These are phyloP conservation scores for Orychophragmus violaceus DNA, from an alignment of 345 rosid genomes.

Conservation along the genomic window DNA sequence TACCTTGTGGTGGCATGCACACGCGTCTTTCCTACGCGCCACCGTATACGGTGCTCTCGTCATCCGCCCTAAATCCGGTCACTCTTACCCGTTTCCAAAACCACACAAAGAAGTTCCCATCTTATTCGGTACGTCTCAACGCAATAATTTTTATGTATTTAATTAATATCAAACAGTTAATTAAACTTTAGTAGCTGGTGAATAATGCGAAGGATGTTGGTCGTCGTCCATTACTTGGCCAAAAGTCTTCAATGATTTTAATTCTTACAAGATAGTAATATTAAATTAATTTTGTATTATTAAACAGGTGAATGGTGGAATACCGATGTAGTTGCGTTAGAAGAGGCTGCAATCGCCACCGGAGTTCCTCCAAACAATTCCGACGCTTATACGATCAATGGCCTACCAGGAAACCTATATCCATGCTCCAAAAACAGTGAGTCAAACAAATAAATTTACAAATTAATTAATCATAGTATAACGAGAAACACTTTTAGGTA, in stretches of 20 bases:
- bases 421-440: constrained; percentile 63
- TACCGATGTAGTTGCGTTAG: constrained; percentile 58
- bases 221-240: not conserved
- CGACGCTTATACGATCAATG: constrained; percentile 83
- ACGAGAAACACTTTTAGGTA: not conserved
- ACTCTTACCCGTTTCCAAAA: constrained; percentile 70
- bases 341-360: constrained; percentile 42
- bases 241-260: not conserved
- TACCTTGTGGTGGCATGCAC: constrained; percentile 97
- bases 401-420: constrained; percentile 81
- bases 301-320: constrained; percentile 91
- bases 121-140: constrained; percentile 45
- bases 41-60: constrained; percentile 82
- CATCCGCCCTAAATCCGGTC: constrained; percentile 56
- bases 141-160: not conserved
- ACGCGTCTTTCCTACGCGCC: constrained; percentile 60
- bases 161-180: not conserved
- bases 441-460: not conserved
- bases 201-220: not conserved
- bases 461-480: not conserved
- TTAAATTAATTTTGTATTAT: not conserved
- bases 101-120: constrained; percentile 72
- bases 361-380: constrained; percentile 60
- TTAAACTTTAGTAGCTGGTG: not conserved
- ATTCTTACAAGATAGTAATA: not conserved